These are phyloP conservation scores for Fusarium multiceps DNA, from an alignment of 2,329 filamentous ascomycete species.

Conservation along the genomic window DNA sequence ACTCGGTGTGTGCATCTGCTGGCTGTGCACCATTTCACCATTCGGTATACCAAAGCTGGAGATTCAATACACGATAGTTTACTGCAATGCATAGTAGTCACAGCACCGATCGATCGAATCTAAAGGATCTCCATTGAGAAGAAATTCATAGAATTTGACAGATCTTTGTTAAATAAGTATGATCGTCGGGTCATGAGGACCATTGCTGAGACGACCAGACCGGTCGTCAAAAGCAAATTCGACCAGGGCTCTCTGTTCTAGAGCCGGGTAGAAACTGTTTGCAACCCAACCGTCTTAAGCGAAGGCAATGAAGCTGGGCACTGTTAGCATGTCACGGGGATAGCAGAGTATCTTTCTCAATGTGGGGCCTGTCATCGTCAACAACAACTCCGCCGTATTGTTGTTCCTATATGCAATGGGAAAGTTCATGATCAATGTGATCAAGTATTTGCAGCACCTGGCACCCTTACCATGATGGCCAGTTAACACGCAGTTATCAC, in stretches of 20 bases:
- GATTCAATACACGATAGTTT: neutral
- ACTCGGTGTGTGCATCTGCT: slow-evolving; percentile 24
- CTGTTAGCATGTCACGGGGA: slow-evolving; percentile 5
- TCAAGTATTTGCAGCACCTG: neutral
- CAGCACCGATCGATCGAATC: neutral
- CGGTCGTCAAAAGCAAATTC: slow-evolving; percentile 15
- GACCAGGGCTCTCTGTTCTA: neutral
- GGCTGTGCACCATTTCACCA: slow-evolving; percentile 10
- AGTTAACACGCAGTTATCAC: neutral
- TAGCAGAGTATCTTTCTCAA: neutral
- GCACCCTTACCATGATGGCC: no score
- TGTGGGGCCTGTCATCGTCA: slow-evolving; percentile 1
- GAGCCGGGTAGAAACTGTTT: neutral
- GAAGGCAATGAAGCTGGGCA: slow-evolving; percentile 7
- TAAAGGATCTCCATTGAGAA: neutral
- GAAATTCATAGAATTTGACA: neutral
- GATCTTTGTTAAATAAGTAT: slow-evolving; percentile 5
- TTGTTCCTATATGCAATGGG: neutral
- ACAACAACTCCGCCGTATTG: slow-evolving; percentile 18
- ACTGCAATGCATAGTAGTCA: neutral
- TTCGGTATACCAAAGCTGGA: slow-evolving; percentile 6
- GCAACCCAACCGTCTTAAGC: neutral
- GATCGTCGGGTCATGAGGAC: slow-evolving; percentile 26
- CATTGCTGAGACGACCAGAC: neutral
- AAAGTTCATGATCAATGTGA: neutral